These are phyloP conservation scores for Teratosphaeria epicoccoides DNA, from an alignment of 2,329 filamentous ascomycete genomes.

Conservation along the genomic window DNA sequence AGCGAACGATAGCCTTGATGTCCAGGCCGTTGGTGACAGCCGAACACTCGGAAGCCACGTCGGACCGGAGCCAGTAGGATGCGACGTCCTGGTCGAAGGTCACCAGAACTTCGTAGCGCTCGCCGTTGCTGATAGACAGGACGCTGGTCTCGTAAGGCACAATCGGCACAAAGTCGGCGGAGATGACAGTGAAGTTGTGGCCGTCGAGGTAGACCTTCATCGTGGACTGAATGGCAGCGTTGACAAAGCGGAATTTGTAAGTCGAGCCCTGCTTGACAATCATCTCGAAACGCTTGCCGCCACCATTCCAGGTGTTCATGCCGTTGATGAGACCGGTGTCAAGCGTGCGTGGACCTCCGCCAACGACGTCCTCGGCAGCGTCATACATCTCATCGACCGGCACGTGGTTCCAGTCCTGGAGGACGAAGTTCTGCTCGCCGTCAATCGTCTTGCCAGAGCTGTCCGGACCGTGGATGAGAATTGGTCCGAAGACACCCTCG, in stretches of 20 bases:
- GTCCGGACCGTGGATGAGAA: conserved; percentile 31
- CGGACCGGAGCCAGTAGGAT: conserved; percentile 38
- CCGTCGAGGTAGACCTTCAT: conserved; percentile 35
- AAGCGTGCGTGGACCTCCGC: conserved; percentile 26
- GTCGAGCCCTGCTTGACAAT: conserved; percentile 25
- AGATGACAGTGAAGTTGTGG: conserved; percentile 35
- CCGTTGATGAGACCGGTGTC: conserved; percentile 38
- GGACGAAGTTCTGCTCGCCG: conserved; percentile 27
- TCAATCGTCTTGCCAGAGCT: conserved; percentile 27
- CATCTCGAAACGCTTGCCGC: conserved; percentile 21
- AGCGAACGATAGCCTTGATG: conserved; percentile 28
- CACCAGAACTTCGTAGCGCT: conserved; percentile 39
- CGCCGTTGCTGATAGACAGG: conserved; percentile 32
- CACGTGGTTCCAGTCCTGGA: conserved; percentile 25
- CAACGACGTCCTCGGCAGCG: conserved; percentile 26
- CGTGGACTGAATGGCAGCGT: conserved; percentile 30
- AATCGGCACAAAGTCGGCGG: conserved; percentile 35
- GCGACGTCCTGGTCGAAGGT: conserved; percentile 32
- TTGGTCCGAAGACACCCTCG: conserved; percentile 30
- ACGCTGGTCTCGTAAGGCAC: conserved; percentile 31
- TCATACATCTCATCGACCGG: conserved; percentile 23
- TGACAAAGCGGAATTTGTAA: conserved; percentile 34
- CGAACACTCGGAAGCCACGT: conserved; percentile 30
- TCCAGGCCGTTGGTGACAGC: conserved; percentile 22
- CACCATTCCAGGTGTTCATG: conserved; percentile 27